Evolutionary conservation across 83 land plant species (phyloP), one percentile per base, ranked within the genome.

Genomic region (Isoetes engelmannii): DNA sequence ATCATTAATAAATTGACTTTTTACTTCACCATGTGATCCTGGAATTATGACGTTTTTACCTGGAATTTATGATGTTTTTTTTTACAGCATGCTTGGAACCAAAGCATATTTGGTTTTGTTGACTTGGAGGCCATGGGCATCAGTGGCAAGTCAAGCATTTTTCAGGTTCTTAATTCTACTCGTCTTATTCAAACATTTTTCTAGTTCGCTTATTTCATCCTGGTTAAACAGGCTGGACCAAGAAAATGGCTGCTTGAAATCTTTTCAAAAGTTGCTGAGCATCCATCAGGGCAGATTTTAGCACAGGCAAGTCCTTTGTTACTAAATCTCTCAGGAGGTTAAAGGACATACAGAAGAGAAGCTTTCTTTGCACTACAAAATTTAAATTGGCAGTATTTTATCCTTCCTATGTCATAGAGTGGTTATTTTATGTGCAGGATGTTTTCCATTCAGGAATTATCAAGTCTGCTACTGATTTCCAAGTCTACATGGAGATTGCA

Each of bases 111-210:
- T 48, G 69, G 79, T 76, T 86, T 81, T 48, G 55, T 94, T 57
- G 99, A 94, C 72, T 69, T 94, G 81, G 99, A 94, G 81, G 88
- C 99, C 48, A 94, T 94, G 84, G 99, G 99, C 7, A 75, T 83
- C 44, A 97, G 99, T 47, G 99, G 99, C 6, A 91, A 81, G 50
- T 84, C 90, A 43, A 63, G 74, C 44, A 75, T 94, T 44, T 94
- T 94, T 72, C 99, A 94, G 94, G 97, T 89, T 43, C 21, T 3
- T 61, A 61, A 18, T 15, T 12, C 28, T 61, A 28, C 63, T 13
- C 21, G 17, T 28, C 63, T 15, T 21, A 61, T 17, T 18, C 19
- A 20, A 8, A 61, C 13, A 37, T 19, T 5, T 3, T 61, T 37
- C 41, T 61, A 37, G 15, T 44, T 21, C 45, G 44, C 67, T 57